Conservation (phyloP, 768 basidiomycete species). For the Austroboletus eburneus region DNA sequence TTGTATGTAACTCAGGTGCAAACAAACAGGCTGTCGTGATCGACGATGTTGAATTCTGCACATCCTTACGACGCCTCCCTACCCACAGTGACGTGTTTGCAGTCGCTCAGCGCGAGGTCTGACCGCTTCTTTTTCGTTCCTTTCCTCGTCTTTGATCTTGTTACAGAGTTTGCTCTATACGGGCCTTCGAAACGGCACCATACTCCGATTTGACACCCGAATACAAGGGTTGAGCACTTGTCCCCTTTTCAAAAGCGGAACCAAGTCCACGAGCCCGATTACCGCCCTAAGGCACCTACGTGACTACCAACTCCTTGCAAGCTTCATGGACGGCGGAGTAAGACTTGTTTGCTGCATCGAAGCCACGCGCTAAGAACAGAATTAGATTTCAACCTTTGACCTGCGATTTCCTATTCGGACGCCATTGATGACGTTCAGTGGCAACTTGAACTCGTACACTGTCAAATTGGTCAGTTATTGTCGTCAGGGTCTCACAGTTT, state of each 20-base stretch:
- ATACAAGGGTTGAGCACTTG: constrained; percentile 32
- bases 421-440: constrained; percentile 47
- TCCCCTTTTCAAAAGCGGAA: constrained; percentile 39
- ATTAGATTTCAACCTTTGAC: constrained; percentile 59
- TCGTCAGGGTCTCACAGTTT: neutral
- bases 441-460: constrained; percentile 56
- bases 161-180: constrained; percentile 48
- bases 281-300: constrained; percentile 48
- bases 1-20: constrained; percentile 40
- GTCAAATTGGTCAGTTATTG: constrained; percentile 44
- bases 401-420: constrained; percentile 46
- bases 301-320: constrained; percentile 51
- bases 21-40: constrained; percentile 49
- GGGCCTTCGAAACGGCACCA: constrained; percentile 56
- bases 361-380: neutral
- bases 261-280: constrained; percentile 41
- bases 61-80: constrained; percentile 36
- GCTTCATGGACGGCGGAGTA: constrained; percentile 60
- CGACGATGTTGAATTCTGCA: constrained; percentile 42
- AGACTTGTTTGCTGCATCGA: constrained; percentile 15
- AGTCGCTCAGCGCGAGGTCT: constrained; percentile 49
- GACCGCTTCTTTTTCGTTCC: constrained; percentile 5
- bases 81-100: constrained; percentile 65
- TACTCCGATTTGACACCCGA: constrained; percentile 58
- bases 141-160: neutral